Percentiles rank a stretch among this genome's conserved stretches.
These are phyloP conservation scores for Neurospora sp. DNA, from an alignment of 495 filamentous ascomycete genomes.

Conservation along the genomic window DNA sequence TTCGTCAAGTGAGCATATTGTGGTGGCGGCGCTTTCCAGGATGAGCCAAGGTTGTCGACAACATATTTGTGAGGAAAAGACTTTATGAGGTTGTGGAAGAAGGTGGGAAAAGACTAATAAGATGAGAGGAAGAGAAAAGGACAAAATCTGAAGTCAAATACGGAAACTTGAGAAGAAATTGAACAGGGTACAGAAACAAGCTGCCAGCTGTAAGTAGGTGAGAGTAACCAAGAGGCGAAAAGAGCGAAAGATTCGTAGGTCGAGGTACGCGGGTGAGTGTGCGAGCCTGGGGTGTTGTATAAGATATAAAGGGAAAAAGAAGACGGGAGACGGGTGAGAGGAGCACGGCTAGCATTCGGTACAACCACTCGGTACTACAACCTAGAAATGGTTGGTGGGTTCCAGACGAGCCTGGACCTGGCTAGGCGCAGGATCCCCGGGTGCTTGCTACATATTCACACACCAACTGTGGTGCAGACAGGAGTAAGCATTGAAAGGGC, in stretches of 20 bases:
- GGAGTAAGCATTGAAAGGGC: not conserved
- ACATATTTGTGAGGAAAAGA: not conserved
- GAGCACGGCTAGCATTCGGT: not conserved
- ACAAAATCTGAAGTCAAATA: not conserved
- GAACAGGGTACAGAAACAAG: not conserved
- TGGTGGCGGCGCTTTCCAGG: not conserved
- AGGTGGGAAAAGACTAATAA: not conserved
- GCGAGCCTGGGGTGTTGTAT: not conserved
- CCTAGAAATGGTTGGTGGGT: not conserved
- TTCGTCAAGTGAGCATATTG: not conserved
- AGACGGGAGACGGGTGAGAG: not conserved
- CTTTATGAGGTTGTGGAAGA: not conserved
- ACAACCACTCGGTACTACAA: not conserved
- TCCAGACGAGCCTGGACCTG: not conserved
- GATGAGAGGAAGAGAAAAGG: not conserved
- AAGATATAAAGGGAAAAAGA: not conserved
- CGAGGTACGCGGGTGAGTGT: not conserved
- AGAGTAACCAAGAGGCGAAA: not conserved
- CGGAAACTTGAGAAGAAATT: not conserved
- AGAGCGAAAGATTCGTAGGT: not conserved
- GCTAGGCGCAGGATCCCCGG: not conserved
- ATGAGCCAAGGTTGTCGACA: not conserved
- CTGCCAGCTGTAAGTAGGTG: not conserved
- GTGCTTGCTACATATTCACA: not conserved
- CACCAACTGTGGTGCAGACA: not conserved